Evolutionary conservation across 1,284 basidiomycete genomes (phyloP), one percentile per base, ranked within the genome.

Genomic region (Sporisorium exsertum): DNA sequence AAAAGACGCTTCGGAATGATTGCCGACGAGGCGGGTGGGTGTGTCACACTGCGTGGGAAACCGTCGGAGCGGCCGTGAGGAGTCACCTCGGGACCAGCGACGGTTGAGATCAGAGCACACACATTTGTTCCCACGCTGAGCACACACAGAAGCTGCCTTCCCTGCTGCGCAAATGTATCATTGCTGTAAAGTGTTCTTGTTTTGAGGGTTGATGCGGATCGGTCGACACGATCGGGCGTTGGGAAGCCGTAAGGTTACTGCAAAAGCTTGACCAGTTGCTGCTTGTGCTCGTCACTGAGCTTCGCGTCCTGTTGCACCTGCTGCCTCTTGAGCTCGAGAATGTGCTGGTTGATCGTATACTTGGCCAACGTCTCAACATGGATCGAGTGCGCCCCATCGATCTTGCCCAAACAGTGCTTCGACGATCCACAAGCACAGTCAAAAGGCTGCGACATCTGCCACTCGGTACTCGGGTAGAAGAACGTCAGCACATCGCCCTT

Each of bases 381-480:
- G 52, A 84, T 77, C 45, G 61, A 59, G 29, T 72, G 61, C 4
- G 82, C 82, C 49, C 82, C 82, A 15, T 69, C 55, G 52, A 84
- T 83, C 9, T 57, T 54, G 27, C 73, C 72, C 18, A 84, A 68
- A 33, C 82, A 84, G 13, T 43, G 52, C 15, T 29, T 22, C 22
- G 52, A 29, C 2, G 55, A 62, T 18, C 64, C 67, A 63, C 82
- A 84, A 22, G 64, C 62, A 66, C 82, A 84, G 15, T 74, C 64
- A 60, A 84, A 84, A 0, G 82, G 82, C 60, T 84, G 82, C 47
- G 71, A 58, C 82, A 84, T 84, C 46, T 69, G 35, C 81, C 81
- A 84, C 57, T 84, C 82, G 9, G 82, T 83, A 20, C 70, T 75
- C 24, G 82, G 82, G 56, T 84, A 84, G 73, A 84, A 84, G 63